phyloP scores from a whole-genome alignment of 768 basidiomycete species.

The Russula dissimulans region DNA sequence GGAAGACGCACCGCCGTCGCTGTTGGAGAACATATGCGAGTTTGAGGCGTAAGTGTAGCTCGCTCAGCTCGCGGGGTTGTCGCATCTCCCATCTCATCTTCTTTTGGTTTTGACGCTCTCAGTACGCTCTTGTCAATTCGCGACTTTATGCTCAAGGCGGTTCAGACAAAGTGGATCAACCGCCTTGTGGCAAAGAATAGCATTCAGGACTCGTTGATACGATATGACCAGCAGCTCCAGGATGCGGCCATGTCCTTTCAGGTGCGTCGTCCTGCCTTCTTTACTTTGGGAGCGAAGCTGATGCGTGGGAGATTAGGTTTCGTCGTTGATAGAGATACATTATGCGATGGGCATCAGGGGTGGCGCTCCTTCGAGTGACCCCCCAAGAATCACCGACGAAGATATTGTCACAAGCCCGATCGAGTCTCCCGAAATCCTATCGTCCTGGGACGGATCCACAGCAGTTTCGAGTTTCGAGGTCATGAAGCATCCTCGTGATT shows the following conservation, averaged over 20 bases:
- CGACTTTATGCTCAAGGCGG: constrained; percentile 18
- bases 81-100: not conserved
- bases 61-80: not conserved
- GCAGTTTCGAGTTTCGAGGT: not conserved
- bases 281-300: not conserved
- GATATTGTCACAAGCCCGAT: not conserved
- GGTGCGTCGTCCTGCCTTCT: not conserved
- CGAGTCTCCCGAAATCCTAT: not conserved
- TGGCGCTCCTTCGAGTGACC: not conserved
- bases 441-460: not conserved
- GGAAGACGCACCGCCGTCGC: constrained; percentile 19
- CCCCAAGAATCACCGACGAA: not conserved
- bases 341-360: constrained; percentile 14
- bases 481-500: not conserved
- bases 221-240: constrained; percentile 12
- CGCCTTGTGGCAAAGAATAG: constrained; percentile 15
- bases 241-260: constrained; percentile 20
- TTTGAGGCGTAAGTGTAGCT: constrained; percentile 18
- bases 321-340: constrained; percentile 21
- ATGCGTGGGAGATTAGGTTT: constrained; percentile 3
- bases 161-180: constrained; percentile 18
- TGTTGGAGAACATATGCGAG: constrained; percentile 19
- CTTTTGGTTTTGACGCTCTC: not conserved
- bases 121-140: constrained; percentile 19
- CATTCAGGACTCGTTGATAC: constrained; percentile 13